phyloP scores from a whole-genome alignment of 2,329 filamentous ascomycete species.

The Penicillium sp. region DNA sequence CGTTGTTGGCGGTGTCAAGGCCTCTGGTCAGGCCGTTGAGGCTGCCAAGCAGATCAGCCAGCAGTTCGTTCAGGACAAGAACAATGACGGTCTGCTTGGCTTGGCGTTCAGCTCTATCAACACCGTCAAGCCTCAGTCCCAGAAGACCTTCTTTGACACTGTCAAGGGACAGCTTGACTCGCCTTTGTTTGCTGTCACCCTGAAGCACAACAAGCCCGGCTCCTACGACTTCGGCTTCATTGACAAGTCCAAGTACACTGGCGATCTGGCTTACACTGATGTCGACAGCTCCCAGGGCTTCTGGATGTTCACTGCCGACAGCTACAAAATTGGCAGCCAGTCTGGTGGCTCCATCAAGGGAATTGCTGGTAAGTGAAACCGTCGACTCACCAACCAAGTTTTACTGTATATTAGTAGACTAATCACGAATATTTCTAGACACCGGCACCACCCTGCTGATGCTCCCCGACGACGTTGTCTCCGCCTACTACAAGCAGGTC shows the following conservation, averaged over 20 bases:
- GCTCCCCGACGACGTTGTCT: constrained; percentile 57
- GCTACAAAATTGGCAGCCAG: constrained; percentile 59
- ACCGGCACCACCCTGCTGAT: constrained; percentile 72
- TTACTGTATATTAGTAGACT: background rate
- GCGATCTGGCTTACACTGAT: constrained; percentile 59
- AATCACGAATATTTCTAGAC: constrained; percentile 45
- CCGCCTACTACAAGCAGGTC: constrained; percentile 65
- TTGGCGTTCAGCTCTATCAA: constrained; percentile 65
- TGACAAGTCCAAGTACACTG: constrained; percentile 62
- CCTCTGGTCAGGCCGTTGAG: constrained; percentile 67
- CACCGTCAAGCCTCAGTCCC: constrained; percentile 55
- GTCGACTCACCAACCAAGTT: background rate
- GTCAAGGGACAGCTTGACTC: constrained; percentile 56
- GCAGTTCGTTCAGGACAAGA: constrained; percentile 54
- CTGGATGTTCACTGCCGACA: constrained; percentile 64
- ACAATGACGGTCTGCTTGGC: constrained; percentile 65
- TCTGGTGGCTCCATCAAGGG: constrained; percentile 48
- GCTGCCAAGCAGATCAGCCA: constrained; percentile 63
- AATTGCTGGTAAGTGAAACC: constrained; percentile 55
- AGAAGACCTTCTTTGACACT: constrained; percentile 65
- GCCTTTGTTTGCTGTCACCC: constrained; percentile 58
- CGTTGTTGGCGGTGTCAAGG: constrained; percentile 62
- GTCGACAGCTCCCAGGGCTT: constrained; percentile 64
- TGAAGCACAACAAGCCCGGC: constrained; percentile 59
- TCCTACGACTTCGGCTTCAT: constrained; percentile 65